A percentile compares a stretch with the other conserved stretches of the same genome.
phyloP scores from a whole-genome alignment of 768 basidiomycete species.

The Pleurotus salmoneostramineus region DNA sequence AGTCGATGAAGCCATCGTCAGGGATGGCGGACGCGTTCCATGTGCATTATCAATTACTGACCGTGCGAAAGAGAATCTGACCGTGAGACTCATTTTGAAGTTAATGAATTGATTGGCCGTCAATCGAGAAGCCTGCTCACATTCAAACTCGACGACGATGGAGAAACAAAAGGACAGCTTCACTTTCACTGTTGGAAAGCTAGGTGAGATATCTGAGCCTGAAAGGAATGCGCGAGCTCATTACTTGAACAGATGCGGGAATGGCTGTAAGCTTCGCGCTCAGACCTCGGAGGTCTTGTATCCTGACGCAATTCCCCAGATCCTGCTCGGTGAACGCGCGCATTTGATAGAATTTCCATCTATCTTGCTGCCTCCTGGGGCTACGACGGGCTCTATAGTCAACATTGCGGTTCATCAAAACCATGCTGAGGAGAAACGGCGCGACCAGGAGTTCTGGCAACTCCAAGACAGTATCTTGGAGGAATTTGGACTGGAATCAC shows the following conservation, averaged over 20 bases:
- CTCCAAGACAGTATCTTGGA: conserved; percentile 80
- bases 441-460: conserved; percentile 79
- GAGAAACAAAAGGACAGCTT: conserved; percentile 57
- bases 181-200: conserved; percentile 93
- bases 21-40: not conserved
- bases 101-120: not conserved
- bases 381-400: conserved; percentile 92
- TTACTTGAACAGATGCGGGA: conserved; percentile 64
- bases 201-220: conserved; percentile 45
- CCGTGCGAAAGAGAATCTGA: not conserved
- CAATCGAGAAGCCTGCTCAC: not conserved
- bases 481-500: conserved; percentile 65
- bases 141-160: conserved; percentile 16
- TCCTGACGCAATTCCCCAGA: conserved; percentile 40
- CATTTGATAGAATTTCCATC: conserved; percentile 99
- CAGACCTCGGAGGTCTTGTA: not conserved
- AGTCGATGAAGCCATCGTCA: conserved; percentile 4
- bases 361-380: conserved; percentile 87
- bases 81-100: not conserved
- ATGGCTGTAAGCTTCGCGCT: conserved; percentile 67
- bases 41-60: not conserved
- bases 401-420: conserved; percentile 96
- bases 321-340: conserved; percentile 88
- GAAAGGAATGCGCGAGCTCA: not conserved
- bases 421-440: conserved; percentile 73